Base-by-base conservation (phyloP, 2,329 filamentous ascomycete species). In the Pezicula neosporulosa region DNA sequence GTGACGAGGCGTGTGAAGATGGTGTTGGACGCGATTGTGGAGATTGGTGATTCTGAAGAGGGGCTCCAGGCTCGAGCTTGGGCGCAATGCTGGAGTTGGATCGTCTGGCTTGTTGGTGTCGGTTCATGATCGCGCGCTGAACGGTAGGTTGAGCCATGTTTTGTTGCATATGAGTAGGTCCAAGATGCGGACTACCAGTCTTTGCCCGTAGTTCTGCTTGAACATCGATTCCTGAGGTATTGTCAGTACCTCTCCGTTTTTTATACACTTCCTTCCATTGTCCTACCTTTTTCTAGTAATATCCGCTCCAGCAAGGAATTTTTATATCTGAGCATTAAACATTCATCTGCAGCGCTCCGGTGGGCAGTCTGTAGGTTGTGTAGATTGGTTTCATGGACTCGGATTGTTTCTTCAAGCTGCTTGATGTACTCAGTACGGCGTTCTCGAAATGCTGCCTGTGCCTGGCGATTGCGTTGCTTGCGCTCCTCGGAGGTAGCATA, bases 381-480 rank as follows among this genome's bases (percentile, higher is more conserved):
- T 51, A 97, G 78, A 63, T 90, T 93, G 64, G 95, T 90, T 73
- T 99, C 94, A 77, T 97, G 93, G 62, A 94, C 89, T 66, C 94
- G 93, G 72, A 99, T 97, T 50, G 92, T 96, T 63, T 93, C 90
- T 74, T 99, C 94, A 24, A 99, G 82, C 71, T 99, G 94, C 76
- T 97, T 97, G 76, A 99, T 99, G 71, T 99, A 99, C 76, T 99
- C 94, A 50, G 93, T 97, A 53, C 94, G 86, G 60, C 94, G 87
- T 74, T 99, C 94, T 62, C 94, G 87, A 66, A 99, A 99, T 52
- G 94, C 94, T 50, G 94, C 94, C 73, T 99, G 94, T 44, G 94
- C 94, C 75, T 97, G 94, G 62, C 94, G 81, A 68, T 99, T 99
- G 59, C 94, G 85, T 74, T 97, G 94, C 76, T 99, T 97, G 66